Base-by-base conservation (phyloP, 306 rosid genomes). In the Gillenia trifoliata region DNA sequence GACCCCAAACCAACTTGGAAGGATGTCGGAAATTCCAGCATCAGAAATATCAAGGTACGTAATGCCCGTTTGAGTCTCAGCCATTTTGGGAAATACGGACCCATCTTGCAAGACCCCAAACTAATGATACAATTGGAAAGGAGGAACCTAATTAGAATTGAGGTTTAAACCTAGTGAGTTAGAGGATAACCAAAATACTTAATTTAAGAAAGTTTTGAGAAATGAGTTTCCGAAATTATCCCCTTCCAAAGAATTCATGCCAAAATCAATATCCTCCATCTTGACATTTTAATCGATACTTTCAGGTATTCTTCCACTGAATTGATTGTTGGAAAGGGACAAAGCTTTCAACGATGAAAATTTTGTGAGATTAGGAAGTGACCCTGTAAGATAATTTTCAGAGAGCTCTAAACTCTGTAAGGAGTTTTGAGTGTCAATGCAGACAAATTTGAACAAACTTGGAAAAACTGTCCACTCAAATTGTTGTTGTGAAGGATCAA, bases 41-140 rank as follows among this genome's bases (percentile, higher is more conserved):
- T 63, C 1, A 45, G 64, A 12, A 1, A 74, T 3, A 74, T 74
- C 50, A 12, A 74, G 63, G 0, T 0, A 0, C 0, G 2, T 0
- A 16, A 28, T 5, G 0, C 0, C 5, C 0, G 5, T 59, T 47
- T 79, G 78, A 25, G 69, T 47, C 34, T 29, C 59, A 79, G 74
- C 75, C 82, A 79, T 25, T 79, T 66, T 3, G 78, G 82, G 29
- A 78, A 40, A 25, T 20, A 0, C 5, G 54, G 50, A 19, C 67
- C 84, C 20, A 77, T 4, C 23, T 28, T 47, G 66, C 81, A 76
- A 11, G 61, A 66, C 9, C 34, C 5, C 26, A 60, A n/a, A 0
- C 0, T 0, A 4, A 72, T 0, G 0, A 0, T 49, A 0, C 45
- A 77, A 29, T 12, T 70, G 62, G 9, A 81, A 81, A 8, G 43